phyloP scores from a whole-genome alignment of 768 basidiomycete genomes.

The Boletus reticuloceps region DNA sequence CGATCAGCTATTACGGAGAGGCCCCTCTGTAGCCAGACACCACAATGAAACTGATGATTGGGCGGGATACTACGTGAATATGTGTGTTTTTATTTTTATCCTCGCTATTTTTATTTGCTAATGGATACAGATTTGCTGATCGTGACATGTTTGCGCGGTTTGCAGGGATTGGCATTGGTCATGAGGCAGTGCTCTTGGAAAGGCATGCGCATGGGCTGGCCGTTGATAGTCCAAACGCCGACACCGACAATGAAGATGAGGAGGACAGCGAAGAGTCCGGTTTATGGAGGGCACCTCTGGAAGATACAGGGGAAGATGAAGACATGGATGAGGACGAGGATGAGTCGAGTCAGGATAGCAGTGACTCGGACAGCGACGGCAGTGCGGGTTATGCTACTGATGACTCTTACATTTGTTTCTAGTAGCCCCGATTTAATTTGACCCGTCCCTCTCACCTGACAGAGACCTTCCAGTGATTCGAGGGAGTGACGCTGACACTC shows the following conservation, averaged over 20 bases:
- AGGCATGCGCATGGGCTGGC: not conserved
- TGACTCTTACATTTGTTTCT: not conserved
- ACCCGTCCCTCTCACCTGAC: too few relatives aligned
- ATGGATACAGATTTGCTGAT: not conserved
- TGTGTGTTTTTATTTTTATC: too few relatives aligned
- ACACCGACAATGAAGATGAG: not conserved
- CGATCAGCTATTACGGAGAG: too few relatives aligned
- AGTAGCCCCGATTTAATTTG: not conserved
- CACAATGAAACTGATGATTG: too few relatives aligned
- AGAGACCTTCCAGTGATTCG: too few relatives aligned
- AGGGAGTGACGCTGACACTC: too few relatives aligned
- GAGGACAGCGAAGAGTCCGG: not conserved
- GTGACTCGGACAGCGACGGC: not conserved
- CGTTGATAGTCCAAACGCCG: not conserved
- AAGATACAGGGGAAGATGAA: not conserved
- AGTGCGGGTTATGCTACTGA: not conserved
- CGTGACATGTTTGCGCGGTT: slow-evolving; percentile 6
- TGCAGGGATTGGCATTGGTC: slow-evolving; percentile 2
- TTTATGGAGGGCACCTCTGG: not conserved
- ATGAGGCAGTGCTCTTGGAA: not conserved
- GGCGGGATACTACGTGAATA: too few relatives aligned
- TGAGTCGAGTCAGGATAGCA: not conserved
- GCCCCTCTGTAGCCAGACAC: too few relatives aligned
- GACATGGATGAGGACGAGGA: not conserved
- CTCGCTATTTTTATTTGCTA: not conserved